phyloP scores from a whole-genome alignment of 1,284 basidiomycete species.

The Cryptococcus wingfieldii region DNA sequence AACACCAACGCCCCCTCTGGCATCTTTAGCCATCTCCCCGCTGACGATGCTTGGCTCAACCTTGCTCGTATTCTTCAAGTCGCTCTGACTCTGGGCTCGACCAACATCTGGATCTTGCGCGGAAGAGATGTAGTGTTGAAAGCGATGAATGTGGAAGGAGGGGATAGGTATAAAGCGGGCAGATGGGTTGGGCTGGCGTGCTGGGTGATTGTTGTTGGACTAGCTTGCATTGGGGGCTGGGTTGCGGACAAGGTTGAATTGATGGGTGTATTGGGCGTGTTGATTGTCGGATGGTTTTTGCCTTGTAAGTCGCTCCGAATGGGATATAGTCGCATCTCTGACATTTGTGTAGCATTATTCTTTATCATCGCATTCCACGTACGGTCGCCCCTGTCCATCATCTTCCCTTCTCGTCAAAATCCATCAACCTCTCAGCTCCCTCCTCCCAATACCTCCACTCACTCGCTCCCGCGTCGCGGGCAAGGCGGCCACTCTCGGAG shows the following conservation, averaged over 20 bases:
- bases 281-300: slow-evolving; percentile 48
- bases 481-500: slow-evolving; percentile 21
- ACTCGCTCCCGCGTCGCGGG: neutral
- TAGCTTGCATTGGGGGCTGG: slow-evolving; percentile 41
- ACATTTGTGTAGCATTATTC: slow-evolving; percentile 40
- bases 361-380: slow-evolving; percentile 52
- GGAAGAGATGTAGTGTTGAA: slow-evolving; percentile 42
- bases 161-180: slow-evolving; percentile 35
- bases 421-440: slow-evolving; percentile 1
- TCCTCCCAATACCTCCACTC: neutral
- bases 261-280: slow-evolving; percentile 38
- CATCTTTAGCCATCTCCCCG: slow-evolving; percentile 35
- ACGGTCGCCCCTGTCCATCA: slow-evolving; percentile 48
- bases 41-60: slow-evolving; percentile 45
- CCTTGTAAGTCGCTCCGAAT: slow-evolving; percentile 36
- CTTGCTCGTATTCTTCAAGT: slow-evolving; percentile 44
- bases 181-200: slow-evolving; percentile 41
- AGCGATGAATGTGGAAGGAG: slow-evolving; percentile 38
- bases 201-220: slow-evolving; percentile 35
- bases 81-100: slow-evolving; percentile 31
- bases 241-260: slow-evolving; percentile 44
- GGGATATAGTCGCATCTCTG: neutral
- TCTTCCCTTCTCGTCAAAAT: slow-evolving; percentile 36
- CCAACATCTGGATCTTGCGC: slow-evolving; percentile 43
- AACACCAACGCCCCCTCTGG: slow-evolving; percentile 24